Evolutionary conservation across 768 basidiomycete species (phyloP).

Genomic region (Suillus luteus): DNA sequence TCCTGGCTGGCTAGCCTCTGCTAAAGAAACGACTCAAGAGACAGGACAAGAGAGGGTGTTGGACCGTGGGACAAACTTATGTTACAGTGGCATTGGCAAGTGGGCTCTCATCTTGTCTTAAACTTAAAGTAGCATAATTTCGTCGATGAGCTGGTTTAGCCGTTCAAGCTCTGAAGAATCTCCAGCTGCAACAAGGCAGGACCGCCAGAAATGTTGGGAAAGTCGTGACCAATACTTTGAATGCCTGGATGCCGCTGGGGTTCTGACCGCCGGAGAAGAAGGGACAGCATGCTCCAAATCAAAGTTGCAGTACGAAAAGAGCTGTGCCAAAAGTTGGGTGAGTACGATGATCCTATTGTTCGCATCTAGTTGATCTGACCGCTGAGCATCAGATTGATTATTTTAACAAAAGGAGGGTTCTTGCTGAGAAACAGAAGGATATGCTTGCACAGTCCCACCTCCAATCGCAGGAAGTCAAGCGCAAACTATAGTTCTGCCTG

Average conservation of each 20-base stretch:
- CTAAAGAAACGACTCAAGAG: neutral
- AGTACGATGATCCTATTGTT: constrained; percentile 28
- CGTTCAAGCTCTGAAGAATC: constrained; percentile 42
- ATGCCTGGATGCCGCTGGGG: constrained; percentile 71
- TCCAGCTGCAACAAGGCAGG: constrained; percentile 51
- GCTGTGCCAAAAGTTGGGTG: constrained; percentile 92
- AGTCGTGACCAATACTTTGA: constrained; percentile 79
- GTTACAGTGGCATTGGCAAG: neutral
- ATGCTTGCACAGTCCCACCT: constrained; percentile 51
- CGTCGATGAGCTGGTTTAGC: constrained; percentile 39
- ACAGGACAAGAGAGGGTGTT: neutral
- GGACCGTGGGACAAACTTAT: constrained; percentile 10
- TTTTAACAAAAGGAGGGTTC: constrained; percentile 87
- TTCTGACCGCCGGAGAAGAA: constrained; percentile 79
- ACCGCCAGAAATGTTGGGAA: constrained; percentile 86
- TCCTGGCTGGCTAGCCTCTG: constrained; percentile 4
- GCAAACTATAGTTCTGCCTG: constrained; percentile 12
- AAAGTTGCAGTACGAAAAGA: constrained; percentile 61
- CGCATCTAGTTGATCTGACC: constrained; percentile 1
- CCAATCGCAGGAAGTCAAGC: constrained; percentile 38
- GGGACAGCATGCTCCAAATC: constrained; percentile 56
- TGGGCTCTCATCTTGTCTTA: neutral
- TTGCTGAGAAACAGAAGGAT: constrained; percentile 78
- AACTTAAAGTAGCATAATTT: neutral
- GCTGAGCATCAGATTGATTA: constrained; percentile 73